Conservation (phyloP, 148 eudicot species). For the Silene conica region DNA sequence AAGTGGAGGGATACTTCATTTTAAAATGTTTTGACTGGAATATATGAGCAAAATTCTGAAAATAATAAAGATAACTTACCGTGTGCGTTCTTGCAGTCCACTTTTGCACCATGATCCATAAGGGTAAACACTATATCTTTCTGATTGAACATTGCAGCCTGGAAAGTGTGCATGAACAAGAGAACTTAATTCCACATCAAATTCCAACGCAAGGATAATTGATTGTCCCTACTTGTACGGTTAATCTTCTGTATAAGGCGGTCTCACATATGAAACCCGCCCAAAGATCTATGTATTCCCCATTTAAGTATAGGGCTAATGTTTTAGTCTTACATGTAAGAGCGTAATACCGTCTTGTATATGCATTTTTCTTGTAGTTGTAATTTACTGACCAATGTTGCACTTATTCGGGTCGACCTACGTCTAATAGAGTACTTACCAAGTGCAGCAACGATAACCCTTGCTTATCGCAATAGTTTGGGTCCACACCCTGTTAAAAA, state of each 20-base stretch:
- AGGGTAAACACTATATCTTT: slow-evolving; percentile 66
- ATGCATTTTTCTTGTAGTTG: background rate
- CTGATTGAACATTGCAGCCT: slow-evolving; percentile 82
- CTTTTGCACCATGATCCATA: slow-evolving; percentile 67
- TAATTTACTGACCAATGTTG: background rate
- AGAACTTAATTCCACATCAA: slow-evolving; percentile 5
- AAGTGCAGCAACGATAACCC: slow-evolving; percentile 68
- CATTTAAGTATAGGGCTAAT: background rate
- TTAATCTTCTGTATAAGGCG: background rate
- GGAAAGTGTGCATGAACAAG: slow-evolving; percentile 10
- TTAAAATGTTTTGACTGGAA: background rate
- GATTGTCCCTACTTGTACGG: background rate
- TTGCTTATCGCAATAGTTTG: slow-evolving; percentile 79
- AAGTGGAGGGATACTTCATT: background rate
- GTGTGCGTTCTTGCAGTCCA: slow-evolving; percentile 63
- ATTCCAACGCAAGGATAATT: background rate
- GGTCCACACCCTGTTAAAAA: slow-evolving; percentile 66
- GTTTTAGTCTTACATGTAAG: background rate
- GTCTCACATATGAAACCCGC: background rate
- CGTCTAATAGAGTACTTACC: slow-evolving; percentile 39
- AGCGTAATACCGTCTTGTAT: background rate
- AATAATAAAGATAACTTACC: slow-evolving; percentile 35
- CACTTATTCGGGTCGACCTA: background rate
- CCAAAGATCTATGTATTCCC: background rate
- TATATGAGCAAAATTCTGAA: background rate